These are phyloP conservation scores for Lichtheimia ramosa DNA, from an alignment of 371 early-diverging fungal genomes.

Conservation along the genomic window DNA sequence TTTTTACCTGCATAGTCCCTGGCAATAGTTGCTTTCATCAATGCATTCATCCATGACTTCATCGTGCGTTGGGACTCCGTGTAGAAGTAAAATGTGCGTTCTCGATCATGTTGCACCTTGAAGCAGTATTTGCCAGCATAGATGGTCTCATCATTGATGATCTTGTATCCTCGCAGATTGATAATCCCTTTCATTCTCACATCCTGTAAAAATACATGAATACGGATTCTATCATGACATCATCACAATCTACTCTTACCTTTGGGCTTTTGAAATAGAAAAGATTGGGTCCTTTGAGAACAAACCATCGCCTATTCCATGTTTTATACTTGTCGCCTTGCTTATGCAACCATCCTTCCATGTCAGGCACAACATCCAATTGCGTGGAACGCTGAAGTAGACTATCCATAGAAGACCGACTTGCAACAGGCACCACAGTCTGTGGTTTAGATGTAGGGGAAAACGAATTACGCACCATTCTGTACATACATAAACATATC, in stretches of 20 bases:
- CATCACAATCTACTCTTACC: conserved; percentile 11
- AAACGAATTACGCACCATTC: conserved; percentile 3
- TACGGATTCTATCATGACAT: neutral
- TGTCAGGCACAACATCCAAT: conserved; percentile 35
- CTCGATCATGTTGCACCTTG: conserved; percentile 53
- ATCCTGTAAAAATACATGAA: conserved; percentile 25
- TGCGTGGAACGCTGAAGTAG: conserved; percentile 13
- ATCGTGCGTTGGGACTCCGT: conserved; percentile 56
- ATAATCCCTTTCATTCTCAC: conserved; percentile 49
- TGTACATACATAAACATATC: too few relatives aligned
- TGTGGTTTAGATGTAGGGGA: conserved; percentile 22
- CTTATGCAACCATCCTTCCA: conserved; percentile 65
- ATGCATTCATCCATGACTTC: conserved; percentile 65
- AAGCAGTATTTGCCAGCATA: conserved; percentile 64
- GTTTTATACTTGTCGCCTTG: conserved; percentile 63
- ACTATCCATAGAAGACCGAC: conserved; percentile 26
- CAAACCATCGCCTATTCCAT: conserved; percentile 71
- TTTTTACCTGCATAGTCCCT: conserved; percentile 51
- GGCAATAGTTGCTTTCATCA: conserved; percentile 76
- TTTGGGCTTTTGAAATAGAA: conserved; percentile 66
- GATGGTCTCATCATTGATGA: conserved; percentile 54
- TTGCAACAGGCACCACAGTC: conserved; percentile 21
- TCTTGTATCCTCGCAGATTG: conserved; percentile 48
- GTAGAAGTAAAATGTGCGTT: conserved; percentile 66
- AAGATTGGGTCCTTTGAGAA: conserved; percentile 57